Conservation (phyloP, 352 stramenopile genomes). For the Thalassiosira mediterranea region DNA sequence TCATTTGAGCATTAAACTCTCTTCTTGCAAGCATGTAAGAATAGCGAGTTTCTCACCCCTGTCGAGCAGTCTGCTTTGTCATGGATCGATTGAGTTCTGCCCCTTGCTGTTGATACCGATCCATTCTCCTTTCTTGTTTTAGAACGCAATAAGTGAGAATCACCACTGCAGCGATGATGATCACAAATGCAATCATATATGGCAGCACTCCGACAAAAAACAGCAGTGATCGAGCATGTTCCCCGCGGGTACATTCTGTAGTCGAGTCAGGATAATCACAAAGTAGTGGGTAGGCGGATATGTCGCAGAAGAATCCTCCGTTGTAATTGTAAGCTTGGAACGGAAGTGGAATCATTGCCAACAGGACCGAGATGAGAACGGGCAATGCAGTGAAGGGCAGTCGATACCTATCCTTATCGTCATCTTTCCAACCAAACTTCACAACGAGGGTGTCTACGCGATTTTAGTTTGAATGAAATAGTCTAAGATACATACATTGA, state of each 20-base stretch:
- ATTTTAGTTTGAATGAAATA: too few species aligned
- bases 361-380: slow-evolving; percentile 4
- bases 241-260: background rate
- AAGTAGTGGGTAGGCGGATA: background rate
- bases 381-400: slow-evolving; percentile 19
- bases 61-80: slow-evolving; percentile 7
- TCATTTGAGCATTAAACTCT: too few species aligned
- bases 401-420: slow-evolving; percentile 6
- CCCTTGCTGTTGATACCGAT: slow-evolving; percentile 5
- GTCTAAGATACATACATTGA: too few species aligned
- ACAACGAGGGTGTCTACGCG: slow-evolving; percentile 23
- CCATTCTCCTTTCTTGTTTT: slow-evolving; percentile 28
- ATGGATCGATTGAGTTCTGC: background rate
- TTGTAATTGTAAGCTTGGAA: slow-evolving; percentile 18
- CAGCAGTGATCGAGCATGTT: slow-evolving; percentile 1
- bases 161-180: slow-evolving; percentile 2
- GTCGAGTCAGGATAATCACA: slow-evolving; percentile 1
- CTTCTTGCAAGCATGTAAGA: too few species aligned
- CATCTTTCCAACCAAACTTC: slow-evolving; percentile 17
- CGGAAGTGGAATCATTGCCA: slow-evolving; percentile 18
- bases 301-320: slow-evolving; percentile 17
- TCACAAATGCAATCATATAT: background rate
- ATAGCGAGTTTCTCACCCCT: too few species aligned
- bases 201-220: slow-evolving; percentile 2
- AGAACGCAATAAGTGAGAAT: slow-evolving; percentile 15